Percentiles rank a stretch among this genome's conserved stretches.
Evolutionary conservation across 2,329 filamentous ascomycete species (phyloP).

Genomic region (Colletotrichum abscissum): DNA sequence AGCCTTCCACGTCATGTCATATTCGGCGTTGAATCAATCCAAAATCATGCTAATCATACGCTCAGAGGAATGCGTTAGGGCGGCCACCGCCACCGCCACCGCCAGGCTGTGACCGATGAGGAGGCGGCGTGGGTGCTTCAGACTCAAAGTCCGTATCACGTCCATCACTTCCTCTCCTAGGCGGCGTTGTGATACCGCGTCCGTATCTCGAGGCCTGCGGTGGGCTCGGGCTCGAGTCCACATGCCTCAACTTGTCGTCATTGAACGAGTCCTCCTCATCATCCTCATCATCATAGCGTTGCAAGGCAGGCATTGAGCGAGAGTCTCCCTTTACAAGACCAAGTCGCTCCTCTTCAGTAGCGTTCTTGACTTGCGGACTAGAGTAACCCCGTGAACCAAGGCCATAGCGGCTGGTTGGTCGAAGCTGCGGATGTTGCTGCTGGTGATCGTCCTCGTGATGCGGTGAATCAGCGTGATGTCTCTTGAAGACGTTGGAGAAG

Average conservation of each 20-base stretch:
- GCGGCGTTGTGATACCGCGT: slow-evolving; percentile 54
- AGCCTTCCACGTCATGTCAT: slow-evolving; percentile 14
- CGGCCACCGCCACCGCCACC: slow-evolving; percentile 12
- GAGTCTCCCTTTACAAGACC: slow-evolving; percentile 84
- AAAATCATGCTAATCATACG: slow-evolving; percentile 33
- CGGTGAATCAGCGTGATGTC: slow-evolving; percentile 51
- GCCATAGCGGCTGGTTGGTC: slow-evolving; percentile 37
- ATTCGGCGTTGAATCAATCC: slow-evolving; percentile 28
- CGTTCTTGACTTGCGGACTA: slow-evolving; percentile 58
- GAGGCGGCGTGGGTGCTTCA: slow-evolving; percentile 31
- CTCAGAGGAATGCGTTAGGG: slow-evolving; percentile 24
- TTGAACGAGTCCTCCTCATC: slow-evolving; percentile 45
- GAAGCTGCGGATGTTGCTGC: slow-evolving; percentile 36
- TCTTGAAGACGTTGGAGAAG: slow-evolving; percentile 86
- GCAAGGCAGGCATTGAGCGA: slow-evolving; percentile 47
- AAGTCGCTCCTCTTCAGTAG: slow-evolving; percentile 84
- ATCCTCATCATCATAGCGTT: slow-evolving; percentile 49
- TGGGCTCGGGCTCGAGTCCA: slow-evolving; percentile 28
- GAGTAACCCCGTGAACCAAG: slow-evolving; percentile 52
- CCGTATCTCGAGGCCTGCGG: slow-evolving; percentile 49
- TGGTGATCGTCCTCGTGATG: slow-evolving; percentile 40
- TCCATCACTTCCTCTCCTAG: slow-evolving; percentile 44
- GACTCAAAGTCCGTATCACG: slow-evolving; percentile 30
- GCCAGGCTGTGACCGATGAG: slow-evolving; percentile 26
- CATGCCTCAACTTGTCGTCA: slow-evolving; percentile 39